Conservation (phyloP, 768 basidiomycete genomes). For the Ramaria sp. region DNA sequence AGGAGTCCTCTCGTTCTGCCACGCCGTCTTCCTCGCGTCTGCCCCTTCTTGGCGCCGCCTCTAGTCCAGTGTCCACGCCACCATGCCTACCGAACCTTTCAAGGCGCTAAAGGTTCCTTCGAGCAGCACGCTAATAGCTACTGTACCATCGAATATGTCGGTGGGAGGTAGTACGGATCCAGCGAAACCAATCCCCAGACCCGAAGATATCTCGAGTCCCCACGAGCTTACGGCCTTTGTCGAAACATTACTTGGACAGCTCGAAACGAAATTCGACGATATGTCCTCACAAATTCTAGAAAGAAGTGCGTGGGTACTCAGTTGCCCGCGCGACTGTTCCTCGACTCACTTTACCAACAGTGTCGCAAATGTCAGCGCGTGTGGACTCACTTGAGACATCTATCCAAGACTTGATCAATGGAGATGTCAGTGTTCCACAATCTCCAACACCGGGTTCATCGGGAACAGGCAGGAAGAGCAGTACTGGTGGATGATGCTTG, state of each 20-base stretch:
- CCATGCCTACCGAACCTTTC: slow-evolving; percentile 32
- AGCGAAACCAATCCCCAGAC: slow-evolving; percentile 22
- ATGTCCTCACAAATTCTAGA: slow-evolving; percentile 88
- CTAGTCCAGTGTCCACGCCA: not conserved
- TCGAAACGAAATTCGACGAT: slow-evolving; percentile 86
- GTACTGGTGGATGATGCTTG: not conserved
- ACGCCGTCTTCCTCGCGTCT: no score
- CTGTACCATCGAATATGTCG: not conserved
- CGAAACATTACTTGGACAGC: slow-evolving; percentile 75
- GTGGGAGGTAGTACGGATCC: not conserved
- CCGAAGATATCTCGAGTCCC: slow-evolving; percentile 76
- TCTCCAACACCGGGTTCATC: not conserved
- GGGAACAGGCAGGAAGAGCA: not conserved
- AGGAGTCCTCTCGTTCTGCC: not conserved
- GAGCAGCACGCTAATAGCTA: not conserved
- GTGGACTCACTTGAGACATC: slow-evolving; percentile 85
- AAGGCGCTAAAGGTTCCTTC: slow-evolving; percentile 15
- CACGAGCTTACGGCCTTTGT: slow-evolving; percentile 94
- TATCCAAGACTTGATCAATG: slow-evolving; percentile 87
- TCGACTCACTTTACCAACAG: slow-evolving; percentile 28
- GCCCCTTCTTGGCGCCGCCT: no score
- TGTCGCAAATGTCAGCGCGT: slow-evolving; percentile 87
- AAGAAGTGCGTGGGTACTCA: slow-evolving; percentile 44
- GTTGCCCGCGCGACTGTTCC: slow-evolving; percentile 5
- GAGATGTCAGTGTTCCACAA: slow-evolving; percentile 31